Evolutionary conservation across 345 rosid genomes (phyloP).

Genomic region (Acer campestre): DNA sequence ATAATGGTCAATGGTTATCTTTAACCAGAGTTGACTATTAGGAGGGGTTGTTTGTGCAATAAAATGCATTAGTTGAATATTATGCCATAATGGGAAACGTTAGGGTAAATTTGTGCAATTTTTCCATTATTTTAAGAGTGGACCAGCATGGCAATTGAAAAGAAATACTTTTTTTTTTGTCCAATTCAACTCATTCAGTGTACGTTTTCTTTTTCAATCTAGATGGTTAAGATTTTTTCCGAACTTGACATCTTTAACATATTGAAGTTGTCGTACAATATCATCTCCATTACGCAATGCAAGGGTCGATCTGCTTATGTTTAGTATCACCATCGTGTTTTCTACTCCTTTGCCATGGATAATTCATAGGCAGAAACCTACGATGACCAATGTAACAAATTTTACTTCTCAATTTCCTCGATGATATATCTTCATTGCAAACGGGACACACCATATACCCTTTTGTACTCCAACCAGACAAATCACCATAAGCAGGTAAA

Average conservation of each 20-base stretch:
- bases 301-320: too few species aligned
- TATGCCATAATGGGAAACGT: too few species aligned
- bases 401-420: background rate
- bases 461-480: conserved; percentile 6
- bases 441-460: background rate
- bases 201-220: background rate
- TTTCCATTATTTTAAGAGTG: background rate
- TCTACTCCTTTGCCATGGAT: background rate
- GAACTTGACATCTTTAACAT: too few species aligned
- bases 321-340: too few species aligned
- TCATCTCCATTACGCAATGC: too few species aligned
- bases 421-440: background rate
- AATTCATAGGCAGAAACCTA: background rate
- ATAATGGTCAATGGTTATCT: too few species aligned
- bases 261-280: too few species aligned
- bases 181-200: background rate
- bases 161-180: background rate
- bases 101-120: too few species aligned
- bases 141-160: background rate
- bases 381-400: background rate
- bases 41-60: too few species aligned
- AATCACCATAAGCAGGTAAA: background rate
- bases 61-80: too few species aligned
- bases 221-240: too few species aligned
- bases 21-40: too few species aligned